Base-by-base conservation (phyloP, 257 asterid species). In the Buddleja alternifolia region DNA sequence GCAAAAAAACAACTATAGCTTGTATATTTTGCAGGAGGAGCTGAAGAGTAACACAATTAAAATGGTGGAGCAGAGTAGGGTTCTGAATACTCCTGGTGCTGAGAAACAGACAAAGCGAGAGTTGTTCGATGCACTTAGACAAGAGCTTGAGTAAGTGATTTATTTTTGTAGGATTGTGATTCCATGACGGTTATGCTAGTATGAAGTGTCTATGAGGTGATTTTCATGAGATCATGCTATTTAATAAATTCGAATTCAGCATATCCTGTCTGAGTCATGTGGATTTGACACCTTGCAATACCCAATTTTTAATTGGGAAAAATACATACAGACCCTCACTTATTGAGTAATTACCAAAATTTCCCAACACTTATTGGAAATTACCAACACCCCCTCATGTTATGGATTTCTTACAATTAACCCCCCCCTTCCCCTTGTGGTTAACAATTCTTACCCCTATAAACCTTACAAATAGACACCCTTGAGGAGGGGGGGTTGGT, bases 11-110 rank as follows among this genome's bases (percentile, higher is more conserved):
- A 23, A 51, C 48, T 37, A 41, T 48, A 17, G 7, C n/a, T 42
- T 64, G 53, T 25, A 7, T 75, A 17, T 77, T 36, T 57, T 78
- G 78, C 86, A 93, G 97, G 99, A 89, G 75, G 97, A 93, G 69
- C 81, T 93, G 71, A 93, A 90, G 74, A 89, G 75, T 62, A 89
- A 88, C 64, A 87, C 97, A 7, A 83, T 87, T 52, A 92, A 89
- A 82, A 92, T 92, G 97, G 97, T 88, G 79, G 96, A 93, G 86
- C 99, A 93, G 81, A 93, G 97, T 80, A 93, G 80, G 87, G 96
- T 90, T 70, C 86, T 93, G 44, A 90, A 87, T 57, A 90, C 97
- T 34, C 93, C 97, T 63, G 96, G 95, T 37, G 96, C 97, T 6
- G 99, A 90, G 69, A 93, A 90, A 77, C 97, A 93, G 81, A 88